Evolutionary conservation across 495 filamentous ascomycete genomes (phyloP).

Genomic region (Sphaerosporella brunnea): DNA sequence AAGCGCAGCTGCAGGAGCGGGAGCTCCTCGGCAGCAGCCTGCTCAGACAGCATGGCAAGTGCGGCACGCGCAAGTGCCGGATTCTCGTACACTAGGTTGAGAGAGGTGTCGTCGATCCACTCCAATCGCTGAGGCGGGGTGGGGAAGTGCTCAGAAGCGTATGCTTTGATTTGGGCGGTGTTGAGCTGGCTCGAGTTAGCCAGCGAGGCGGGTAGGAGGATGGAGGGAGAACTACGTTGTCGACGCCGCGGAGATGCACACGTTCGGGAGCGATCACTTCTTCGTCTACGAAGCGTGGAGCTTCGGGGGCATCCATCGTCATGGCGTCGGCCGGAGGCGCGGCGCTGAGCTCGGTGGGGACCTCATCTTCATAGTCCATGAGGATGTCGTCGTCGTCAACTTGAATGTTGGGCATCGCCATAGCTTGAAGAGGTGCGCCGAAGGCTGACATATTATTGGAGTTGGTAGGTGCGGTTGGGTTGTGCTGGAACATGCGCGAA

Average conservation of each 20-base stretch:
- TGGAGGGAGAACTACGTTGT: slow-evolving; percentile 32
- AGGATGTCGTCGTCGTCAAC: slow-evolving; percentile 25
- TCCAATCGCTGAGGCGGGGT: slow-evolving; percentile 46
- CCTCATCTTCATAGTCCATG: slow-evolving; percentile 24
- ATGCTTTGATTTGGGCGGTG: slow-evolving; percentile 56
- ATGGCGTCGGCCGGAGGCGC: slow-evolving; percentile 9
- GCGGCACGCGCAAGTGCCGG: slow-evolving; percentile 53
- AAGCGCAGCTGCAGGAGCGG: slow-evolving; percentile 36
- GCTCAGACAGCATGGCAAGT: slow-evolving; percentile 42
- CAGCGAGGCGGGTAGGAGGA: not conserved
- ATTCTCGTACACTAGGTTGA: slow-evolving; percentile 61
- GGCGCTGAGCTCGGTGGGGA: not conserved
- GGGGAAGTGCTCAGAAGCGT: slow-evolving; percentile 45
- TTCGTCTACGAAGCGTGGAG: slow-evolving; percentile 5
- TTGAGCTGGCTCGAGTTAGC: slow-evolving; percentile 31
- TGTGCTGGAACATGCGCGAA: not conserved
- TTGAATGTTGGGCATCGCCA: slow-evolving; percentile 17
- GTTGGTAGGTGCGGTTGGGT: not conserved
- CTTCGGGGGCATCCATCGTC: slow-evolving; percentile 9
- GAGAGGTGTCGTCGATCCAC: slow-evolving; percentile 86
- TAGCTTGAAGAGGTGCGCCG: slow-evolving; percentile 17
- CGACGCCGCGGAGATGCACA: slow-evolving; percentile 65
- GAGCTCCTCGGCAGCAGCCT: slow-evolving; percentile 29
- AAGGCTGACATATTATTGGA: slow-evolving; percentile 5
- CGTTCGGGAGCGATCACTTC: slow-evolving; percentile 37